phyloP scores from a whole-genome alignment of 2,329 filamentous ascomycete genomes.

The Curvularia eragrostidis region DNA sequence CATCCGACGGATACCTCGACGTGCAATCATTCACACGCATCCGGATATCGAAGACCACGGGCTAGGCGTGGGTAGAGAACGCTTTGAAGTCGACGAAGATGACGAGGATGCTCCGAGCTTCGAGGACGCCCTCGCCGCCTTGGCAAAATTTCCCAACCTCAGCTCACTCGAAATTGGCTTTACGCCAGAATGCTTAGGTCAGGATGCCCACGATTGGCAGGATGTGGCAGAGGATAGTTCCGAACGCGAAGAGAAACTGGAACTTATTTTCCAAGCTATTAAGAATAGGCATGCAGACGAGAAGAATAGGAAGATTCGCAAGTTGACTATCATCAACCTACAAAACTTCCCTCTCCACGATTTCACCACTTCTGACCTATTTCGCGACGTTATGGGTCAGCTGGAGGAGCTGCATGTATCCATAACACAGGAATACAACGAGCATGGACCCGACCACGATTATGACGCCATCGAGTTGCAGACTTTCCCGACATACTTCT shows the following conservation, averaged over 20 bases:
- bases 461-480: neutral
- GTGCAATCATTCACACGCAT: neutral
- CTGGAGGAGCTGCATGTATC: neutral
- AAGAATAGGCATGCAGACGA: neutral
- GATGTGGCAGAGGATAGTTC: neutral
- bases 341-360: neutral
- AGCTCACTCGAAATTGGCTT: neutral
- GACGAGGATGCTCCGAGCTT: neutral
- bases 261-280: neutral
- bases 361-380: neutral
- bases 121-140: neutral
- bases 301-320: neutral
- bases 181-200: neutral
- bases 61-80: neutral
- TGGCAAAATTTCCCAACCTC: neutral
- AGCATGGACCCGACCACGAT: neutral
- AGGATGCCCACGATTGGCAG: neutral
- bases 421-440: neutral
- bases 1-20: neutral
- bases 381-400: neutral
- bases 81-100: neutral
- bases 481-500: neutral
- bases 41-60: neutral
- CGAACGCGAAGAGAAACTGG: neutral
- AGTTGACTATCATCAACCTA: neutral